Conservation (phyloP, 2,329 filamentous ascomycete species). For the Aspergillus ochraceoroseus region DNA sequence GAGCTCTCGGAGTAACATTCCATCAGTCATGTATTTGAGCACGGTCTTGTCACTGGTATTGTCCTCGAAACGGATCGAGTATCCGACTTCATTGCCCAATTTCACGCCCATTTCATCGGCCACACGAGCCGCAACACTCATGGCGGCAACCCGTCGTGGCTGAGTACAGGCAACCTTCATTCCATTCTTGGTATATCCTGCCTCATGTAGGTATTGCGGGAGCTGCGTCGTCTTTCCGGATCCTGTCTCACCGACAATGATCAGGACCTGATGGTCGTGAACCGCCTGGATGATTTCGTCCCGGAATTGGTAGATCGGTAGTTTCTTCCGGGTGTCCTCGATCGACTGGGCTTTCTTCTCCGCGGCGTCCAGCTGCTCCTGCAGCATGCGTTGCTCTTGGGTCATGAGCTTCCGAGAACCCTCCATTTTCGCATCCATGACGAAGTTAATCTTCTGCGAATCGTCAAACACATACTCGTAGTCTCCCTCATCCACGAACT, state of each 20-base stretch:
- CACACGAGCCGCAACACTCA: slow-evolving; percentile 95
- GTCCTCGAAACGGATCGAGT: slow-evolving; percentile 92
- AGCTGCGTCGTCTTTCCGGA: slow-evolving; percentile 94
- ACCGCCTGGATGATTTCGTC: slow-evolving; percentile 83
- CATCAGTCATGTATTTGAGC: slow-evolving; percentile 95
- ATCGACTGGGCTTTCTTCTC: slow-evolving; percentile 85
- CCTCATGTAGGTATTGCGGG: slow-evolving; percentile 88
- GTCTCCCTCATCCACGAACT: slow-evolving; percentile 71
- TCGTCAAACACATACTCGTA: slow-evolving; percentile 95
- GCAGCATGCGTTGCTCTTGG: slow-evolving; percentile 71
- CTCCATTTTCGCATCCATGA: slow-evolving; percentile 65
- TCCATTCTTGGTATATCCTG: slow-evolving; percentile 77
- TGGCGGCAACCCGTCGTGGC: slow-evolving; percentile 88
- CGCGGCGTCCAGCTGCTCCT: slow-evolving; percentile 78
- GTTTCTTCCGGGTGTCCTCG: slow-evolving; percentile 80
- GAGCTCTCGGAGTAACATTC: slow-evolving; percentile 86
- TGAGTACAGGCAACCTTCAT: slow-evolving; percentile 91
- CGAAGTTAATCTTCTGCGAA: slow-evolving; percentile 79
- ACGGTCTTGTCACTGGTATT: slow-evolving; percentile 85
- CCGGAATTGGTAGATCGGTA: slow-evolving; percentile 85
- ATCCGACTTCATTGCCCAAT: slow-evolving; percentile 87
- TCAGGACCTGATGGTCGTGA: slow-evolving; percentile 77
- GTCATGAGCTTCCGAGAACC: slow-evolving; percentile 67
- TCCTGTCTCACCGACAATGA: slow-evolving; percentile 92
- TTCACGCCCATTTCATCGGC: slow-evolving; percentile 90